Percentiles rank a stretch among this genome's conserved stretches.
These are phyloP conservation scores for Ophiostoma ips DNA, from an alignment of 2,329 filamentous ascomycete genomes.

Conservation along the genomic window DNA sequence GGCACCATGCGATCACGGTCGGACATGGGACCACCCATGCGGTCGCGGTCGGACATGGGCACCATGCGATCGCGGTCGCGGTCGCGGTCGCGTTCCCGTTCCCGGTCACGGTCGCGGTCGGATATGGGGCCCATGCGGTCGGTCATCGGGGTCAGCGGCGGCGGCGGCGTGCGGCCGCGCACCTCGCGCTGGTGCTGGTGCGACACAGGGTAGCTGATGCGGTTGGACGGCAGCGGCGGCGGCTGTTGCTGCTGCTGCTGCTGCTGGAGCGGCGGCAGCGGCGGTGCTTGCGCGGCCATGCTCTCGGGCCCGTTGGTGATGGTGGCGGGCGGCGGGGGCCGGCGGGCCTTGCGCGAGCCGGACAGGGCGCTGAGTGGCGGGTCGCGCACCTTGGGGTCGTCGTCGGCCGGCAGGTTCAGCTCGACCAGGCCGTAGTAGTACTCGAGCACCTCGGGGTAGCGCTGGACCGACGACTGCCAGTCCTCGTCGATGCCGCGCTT, in stretches of 20 bases:
- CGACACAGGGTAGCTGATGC: constrained; percentile 5
- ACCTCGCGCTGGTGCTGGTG: constrained; percentile 8
- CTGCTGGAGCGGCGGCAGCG: not conserved
- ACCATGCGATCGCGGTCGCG: not conserved
- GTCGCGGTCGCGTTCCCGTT: too few species aligned
- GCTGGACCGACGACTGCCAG: constrained; percentile 61
- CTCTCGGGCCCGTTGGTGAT: constrained; percentile 4
- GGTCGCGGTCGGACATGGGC: too few species aligned
- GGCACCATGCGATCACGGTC: too few species aligned
- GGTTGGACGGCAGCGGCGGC: not conserved
- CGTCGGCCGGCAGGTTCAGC: constrained; percentile 48
- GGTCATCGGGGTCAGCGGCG: not conserved
- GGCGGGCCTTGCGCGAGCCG: constrained; percentile 33
- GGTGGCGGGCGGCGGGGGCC: constrained; percentile 19
- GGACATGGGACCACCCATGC: too few species aligned
- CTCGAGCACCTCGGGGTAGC: constrained; percentile 69
- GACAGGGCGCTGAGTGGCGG: constrained; percentile 43
- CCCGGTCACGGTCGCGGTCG: too few species aligned
- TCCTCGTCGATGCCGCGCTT: constrained; percentile 67
- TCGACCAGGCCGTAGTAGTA: constrained; percentile 65
- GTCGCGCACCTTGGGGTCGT: constrained; percentile 44
- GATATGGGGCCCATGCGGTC: not conserved
- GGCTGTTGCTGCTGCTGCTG: not conserved
- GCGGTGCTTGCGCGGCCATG: not conserved
- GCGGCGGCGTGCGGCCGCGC: constrained; percentile 12